Conservation (phyloP, 2,329 filamentous ascomycete genomes). For the Pseudogymnoascus sp. region DNA sequence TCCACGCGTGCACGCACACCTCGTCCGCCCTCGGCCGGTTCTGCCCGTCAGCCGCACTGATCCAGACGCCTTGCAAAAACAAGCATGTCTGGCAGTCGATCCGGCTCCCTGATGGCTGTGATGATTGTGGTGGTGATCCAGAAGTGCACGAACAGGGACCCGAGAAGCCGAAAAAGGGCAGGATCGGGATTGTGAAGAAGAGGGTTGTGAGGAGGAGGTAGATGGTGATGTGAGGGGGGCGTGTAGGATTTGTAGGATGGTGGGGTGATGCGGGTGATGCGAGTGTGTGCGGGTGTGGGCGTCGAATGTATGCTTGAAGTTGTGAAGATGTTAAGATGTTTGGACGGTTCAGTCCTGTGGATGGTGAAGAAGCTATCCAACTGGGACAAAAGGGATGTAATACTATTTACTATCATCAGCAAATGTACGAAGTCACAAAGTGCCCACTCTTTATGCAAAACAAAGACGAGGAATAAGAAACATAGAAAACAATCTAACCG, state of each 20-base stretch:
- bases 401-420: not conserved
- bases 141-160: not conserved
- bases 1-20: not conserved
- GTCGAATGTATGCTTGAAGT: not conserved
- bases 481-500: not conserved
- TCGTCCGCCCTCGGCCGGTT: not conserved
- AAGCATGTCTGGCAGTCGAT: constrained; percentile 1
- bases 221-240: not conserved
- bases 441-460: not conserved
- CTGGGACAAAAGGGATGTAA: not conserved
- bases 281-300: not conserved
- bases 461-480: not conserved
- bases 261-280: not conserved
- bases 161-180: not conserved
- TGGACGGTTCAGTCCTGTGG: not conserved
- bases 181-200: not conserved
- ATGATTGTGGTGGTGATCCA: not conserved
- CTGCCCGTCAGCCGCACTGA: not conserved
- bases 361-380: not conserved
- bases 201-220: not conserved
- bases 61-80: constrained; percentile 4
- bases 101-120: not conserved
- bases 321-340: not conserved
- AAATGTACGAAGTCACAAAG: not conserved
- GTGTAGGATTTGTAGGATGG: not conserved